Evolutionary conservation across 805 yeast species (phyloP), one percentile per base, ranked within the genome.

Genomic region (Nakazawaea siamensis): DNA sequence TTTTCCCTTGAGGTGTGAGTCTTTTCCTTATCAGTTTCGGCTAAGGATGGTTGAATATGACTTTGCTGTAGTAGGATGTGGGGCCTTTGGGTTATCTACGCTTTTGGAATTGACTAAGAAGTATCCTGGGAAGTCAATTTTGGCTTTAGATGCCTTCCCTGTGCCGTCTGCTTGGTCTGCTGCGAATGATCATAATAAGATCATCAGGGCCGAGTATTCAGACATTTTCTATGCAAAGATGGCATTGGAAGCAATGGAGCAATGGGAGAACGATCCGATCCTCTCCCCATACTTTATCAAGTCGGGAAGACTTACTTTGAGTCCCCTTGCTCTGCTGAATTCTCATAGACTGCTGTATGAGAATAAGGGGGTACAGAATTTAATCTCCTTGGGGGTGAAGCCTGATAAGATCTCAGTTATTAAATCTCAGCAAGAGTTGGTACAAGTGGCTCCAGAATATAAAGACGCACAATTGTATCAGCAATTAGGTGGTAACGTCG

Each of bases 21-120:
- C n/a, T n/a, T n/a, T n/a, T n/a, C n/a, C n/a, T n/a, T n/a, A n/a
- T n/a, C n/a, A 12, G 6, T 8, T 7, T 14, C 29, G 18, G 18
- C 7, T 16, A 27, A 27, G 29, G 18, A 27, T 6, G 15, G 9
- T 27, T 7, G 29, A 30, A 13, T 31, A 21, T 18, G 40, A 37
- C 15, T 32, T 18, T 32, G 26, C 21, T 4, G 40, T 49, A 2
- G 44, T 57, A 6, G 63, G 63, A 1, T 53, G 59, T 41, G 61
- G 62, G 9, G 61, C 56, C 2, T 56, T 52, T 46, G 62, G 62
- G 3, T 46, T 58, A 4, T 56, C 60, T 2, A 50, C 62, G 0
- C 51, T 53, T 1, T 31, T 52, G 5, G 54, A 53, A 18, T 40
- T 58, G 4, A 33, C 46, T 2, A 33, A 29, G 19, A 24, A 37